These are phyloP conservation scores for Yamadazyma kitorensis DNA, from an alignment of 805 yeast species.

Conservation along the genomic window DNA sequence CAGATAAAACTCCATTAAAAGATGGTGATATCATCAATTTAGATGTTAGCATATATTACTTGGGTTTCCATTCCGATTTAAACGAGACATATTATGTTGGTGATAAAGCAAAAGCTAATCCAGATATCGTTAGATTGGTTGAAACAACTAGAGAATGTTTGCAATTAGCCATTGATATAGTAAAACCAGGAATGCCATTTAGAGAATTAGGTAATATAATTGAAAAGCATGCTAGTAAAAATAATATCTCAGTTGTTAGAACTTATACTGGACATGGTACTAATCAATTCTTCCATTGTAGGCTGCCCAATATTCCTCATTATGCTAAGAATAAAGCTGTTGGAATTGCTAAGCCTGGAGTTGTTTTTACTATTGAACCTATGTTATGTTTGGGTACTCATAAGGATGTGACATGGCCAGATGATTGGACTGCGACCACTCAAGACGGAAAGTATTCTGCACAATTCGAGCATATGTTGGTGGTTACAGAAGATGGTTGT, in stretches of 20 bases:
- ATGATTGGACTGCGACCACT: constrained; percentile 94
- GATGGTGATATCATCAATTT: constrained; percentile 94
- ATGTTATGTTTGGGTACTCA: constrained; percentile 85
- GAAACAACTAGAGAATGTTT: constrained; percentile 84
- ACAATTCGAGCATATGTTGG: constrained; percentile 89
- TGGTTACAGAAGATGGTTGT: constrained; percentile 89
- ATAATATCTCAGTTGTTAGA: constrained; percentile 82
- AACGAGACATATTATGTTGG: constrained; percentile 97
- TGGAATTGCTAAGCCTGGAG: constrained; percentile 92
- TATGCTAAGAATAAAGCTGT: constrained; percentile 89
- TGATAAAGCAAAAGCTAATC: constrained; percentile 70
- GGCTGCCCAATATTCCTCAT: constrained; percentile 91
- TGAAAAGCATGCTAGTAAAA: constrained; percentile 77
- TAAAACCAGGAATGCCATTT: constrained; percentile 90
- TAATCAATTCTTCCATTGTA: constrained; percentile 79
- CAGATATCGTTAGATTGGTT: constrained; percentile 80
- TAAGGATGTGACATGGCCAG: constrained; percentile 90
- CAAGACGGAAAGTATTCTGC: constrained; percentile 88
- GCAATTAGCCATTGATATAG: constrained; percentile 74
- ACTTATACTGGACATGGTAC: constrained; percentile 94
- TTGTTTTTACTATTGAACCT: constrained; percentile 96
- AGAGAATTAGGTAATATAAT: constrained; percentile 83
- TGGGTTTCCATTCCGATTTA: constrained; percentile 90
- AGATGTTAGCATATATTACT: constrained; percentile 79
- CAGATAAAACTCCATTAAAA: constrained; percentile 79